These are phyloP conservation scores for Tritrichomonas foetus DNA, from an alignment of 208 protist species.

Conservation along the genomic window DNA sequence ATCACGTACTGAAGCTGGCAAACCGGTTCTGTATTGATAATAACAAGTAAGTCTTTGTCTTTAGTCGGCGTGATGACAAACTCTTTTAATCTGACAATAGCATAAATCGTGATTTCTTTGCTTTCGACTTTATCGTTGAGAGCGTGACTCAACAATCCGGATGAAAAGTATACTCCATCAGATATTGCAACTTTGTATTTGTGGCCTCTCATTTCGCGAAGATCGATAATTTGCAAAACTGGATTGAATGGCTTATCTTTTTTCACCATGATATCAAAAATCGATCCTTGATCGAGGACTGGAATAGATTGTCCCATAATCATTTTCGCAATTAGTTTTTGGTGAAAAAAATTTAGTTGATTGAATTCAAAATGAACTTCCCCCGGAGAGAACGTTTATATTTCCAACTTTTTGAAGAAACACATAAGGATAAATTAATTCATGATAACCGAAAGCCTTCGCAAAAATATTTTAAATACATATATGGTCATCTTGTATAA, in stretches of 20 bases:
- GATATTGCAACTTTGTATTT: background rate
- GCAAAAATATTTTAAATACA: too few relatives aligned
- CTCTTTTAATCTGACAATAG: background rate
- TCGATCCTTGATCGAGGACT: too few relatives aligned
- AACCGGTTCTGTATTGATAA: background rate
- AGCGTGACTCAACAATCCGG: background rate
- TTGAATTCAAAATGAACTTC: too few relatives aligned
- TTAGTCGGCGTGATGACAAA: background rate
- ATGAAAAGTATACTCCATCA: background rate
- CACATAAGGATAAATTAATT: too few relatives aligned
- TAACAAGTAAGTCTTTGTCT: background rate
- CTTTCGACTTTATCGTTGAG: background rate
- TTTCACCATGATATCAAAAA: too few relatives aligned
- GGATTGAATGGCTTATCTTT: background rate
- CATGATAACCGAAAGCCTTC: too few relatives aligned
- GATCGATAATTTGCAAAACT: background rate
- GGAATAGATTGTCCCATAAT: too few relatives aligned
- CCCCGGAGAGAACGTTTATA: too few relatives aligned
- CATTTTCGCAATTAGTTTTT: too few relatives aligned
- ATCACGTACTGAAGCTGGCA: background rate
- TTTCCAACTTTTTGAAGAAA: too few relatives aligned
- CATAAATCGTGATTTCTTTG: background rate
- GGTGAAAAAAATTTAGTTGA: too few relatives aligned
- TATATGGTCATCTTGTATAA: too few relatives aligned
- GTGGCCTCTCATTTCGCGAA: background rate